Base-by-base conservation (phyloP, 495 filamentous ascomycete genomes). In the Aspergillus heteromorphus region DNA sequence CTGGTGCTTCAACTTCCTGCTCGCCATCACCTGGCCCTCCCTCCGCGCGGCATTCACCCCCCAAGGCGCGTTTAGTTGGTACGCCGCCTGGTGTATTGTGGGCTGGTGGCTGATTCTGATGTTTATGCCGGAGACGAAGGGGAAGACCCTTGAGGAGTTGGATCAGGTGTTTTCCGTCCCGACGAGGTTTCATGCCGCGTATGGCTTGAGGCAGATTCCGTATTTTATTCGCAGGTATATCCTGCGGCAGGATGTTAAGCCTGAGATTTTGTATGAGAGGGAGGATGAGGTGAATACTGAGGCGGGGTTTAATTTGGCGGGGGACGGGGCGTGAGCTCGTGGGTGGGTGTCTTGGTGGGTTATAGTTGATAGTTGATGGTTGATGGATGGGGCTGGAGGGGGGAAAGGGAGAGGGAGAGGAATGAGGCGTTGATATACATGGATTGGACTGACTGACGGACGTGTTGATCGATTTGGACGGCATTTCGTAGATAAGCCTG, bases 21-120 rank as follows among this genome's bases (percentile, higher is more conserved):
- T 89, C 1, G 77, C 80, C 1, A 73, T 90, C 17, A 87, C 87
- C 8, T 87, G 82, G 79, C 87, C 87, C 1, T 66, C 68, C 0
- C 56, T 88, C 14, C 58, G 79, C 1, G 59, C 62, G 0, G 76
- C 77, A 0, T 84, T 88, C 62, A 79, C 63, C 8, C 64, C 76
- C 0, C 72, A 76, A 27, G 87, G 86, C 1, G 85, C 83, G 0
- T 89, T 91, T 59, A 68, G 65, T 34, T 83, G 72, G 73, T 84
- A 79, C 65, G 78, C 68, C 51, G 79, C 58, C 2, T 75, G 76
- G 71, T 76, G 76, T 51, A 47, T 80, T 11, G 56, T 73, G 18
- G 68, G 68, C 9, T 75, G 64, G 57, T 62, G 69, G 31, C 55
- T 76, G 17, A 49, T 73, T 21, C 67, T 76, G 51, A 51, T 59